These are phyloP conservation scores for Thelonectria discophora DNA, from an alignment of 2,329 filamentous ascomycete species.

Conservation along the genomic window DNA sequence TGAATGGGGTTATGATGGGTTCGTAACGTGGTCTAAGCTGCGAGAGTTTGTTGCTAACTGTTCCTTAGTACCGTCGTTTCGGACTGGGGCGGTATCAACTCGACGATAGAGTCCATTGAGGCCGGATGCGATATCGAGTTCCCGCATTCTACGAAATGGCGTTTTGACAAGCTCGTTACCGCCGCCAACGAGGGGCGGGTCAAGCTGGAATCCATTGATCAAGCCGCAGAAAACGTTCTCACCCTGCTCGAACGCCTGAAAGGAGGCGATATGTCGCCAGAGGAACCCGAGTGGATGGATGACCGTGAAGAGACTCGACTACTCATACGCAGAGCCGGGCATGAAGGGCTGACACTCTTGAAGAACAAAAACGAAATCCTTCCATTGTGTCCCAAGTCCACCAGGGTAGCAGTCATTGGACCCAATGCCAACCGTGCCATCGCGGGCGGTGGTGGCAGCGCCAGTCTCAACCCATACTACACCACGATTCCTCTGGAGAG, in stretches of 20 bases:
- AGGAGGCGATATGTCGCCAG: conserved; percentile 64
- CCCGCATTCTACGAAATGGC: conserved; percentile 63
- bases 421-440: conserved; percentile 74
- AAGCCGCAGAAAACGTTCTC: conserved; percentile 67
- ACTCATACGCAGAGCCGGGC: conserved; percentile 68
- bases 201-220: conserved; percentile 60
- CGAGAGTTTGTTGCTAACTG: conserved; percentile 19
- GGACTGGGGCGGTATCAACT: conserved; percentile 68
- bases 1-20: conserved; percentile 71
- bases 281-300: conserved; percentile 66
- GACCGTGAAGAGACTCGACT: conserved; percentile 65
- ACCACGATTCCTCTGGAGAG: conserved; percentile 69
- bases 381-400: conserved; percentile 63
- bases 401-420: conserved; percentile 71
- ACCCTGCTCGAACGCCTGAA: conserved; percentile 69
- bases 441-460: conserved; percentile 73
- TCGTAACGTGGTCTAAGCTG: conserved; percentile 29
- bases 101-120: conserved; percentile 62
- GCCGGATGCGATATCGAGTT: conserved; percentile 68
- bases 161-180: conserved; percentile 64
- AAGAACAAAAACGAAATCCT: conserved; percentile 70
- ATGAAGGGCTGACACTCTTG: conserved; percentile 69
- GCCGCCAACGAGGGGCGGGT: conserved; percentile 61
- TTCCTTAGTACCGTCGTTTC: conserved; percentile 61
- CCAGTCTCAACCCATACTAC: conserved; percentile 75